Conservation (phyloP, 2,329 filamentous ascomycete genomes). For the Diaporthe sp. region DNA sequence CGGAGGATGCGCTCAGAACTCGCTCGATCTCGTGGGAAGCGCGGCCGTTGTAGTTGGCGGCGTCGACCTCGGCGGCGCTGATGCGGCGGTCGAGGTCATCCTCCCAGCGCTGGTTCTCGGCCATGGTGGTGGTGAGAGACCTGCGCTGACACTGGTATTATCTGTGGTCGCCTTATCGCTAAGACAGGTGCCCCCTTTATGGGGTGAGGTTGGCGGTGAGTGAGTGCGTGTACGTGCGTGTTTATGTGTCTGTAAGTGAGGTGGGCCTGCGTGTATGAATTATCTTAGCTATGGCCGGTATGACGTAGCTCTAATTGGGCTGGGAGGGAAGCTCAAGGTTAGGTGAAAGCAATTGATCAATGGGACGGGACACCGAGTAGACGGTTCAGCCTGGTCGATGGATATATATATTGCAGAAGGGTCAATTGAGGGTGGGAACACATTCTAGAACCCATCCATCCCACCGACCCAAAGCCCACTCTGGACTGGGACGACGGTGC, state of each 20-base stretch:
- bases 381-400: neutral
- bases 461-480: neutral
- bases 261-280: neutral
- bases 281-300: neutral
- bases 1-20: conserved; percentile 66
- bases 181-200: conserved; percentile 2
- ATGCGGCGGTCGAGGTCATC: conserved; percentile 69
- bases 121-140: conserved; percentile 9
- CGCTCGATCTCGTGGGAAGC: conserved; percentile 70
- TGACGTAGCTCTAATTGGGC: conserved; percentile 5
- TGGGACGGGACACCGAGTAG: conserved; percentile 6
- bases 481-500: conserved; percentile 3
- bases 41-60: conserved; percentile 51
- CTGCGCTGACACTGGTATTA: neutral
- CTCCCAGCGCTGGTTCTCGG: conserved; percentile 52
- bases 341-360: conserved; percentile 28
- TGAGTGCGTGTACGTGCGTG: neutral
- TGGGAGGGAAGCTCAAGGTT: neutral
- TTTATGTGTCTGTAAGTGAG: neutral
- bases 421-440: conserved; percentile 21
- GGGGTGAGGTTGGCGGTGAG: neutral
- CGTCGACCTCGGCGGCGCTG: conserved; percentile 67
- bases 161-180: neutral
- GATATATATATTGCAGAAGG: neutral
- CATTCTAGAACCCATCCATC: conserved; percentile 10